These are phyloP conservation scores for Fusarium zealandicum DNA, from an alignment of 2,329 filamentous ascomycete species.

Conservation along the genomic window DNA sequence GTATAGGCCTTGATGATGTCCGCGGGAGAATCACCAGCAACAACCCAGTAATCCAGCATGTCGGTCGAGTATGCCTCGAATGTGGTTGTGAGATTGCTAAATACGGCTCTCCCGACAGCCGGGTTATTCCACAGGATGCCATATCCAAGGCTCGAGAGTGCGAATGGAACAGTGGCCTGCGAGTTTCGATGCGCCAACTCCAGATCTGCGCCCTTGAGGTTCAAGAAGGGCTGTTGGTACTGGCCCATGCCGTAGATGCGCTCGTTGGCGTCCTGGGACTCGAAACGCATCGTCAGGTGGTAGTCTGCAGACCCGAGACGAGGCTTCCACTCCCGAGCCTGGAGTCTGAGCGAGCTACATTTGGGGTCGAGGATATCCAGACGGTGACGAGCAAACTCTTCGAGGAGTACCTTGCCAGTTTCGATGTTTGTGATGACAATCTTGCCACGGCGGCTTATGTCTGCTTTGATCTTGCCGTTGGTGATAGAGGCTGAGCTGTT, in stretches of 20 bases:
- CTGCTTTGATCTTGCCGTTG: constrained; percentile 45
- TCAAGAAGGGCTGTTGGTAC: constrained; percentile 69
- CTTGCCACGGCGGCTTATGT: constrained; percentile 41
- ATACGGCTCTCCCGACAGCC: constrained; percentile 64
- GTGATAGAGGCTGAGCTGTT: constrained; percentile 30
- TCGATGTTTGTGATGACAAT: constrained; percentile 40
- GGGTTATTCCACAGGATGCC: constrained; percentile 74
- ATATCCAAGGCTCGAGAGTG: constrained; percentile 65
- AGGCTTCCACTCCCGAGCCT: constrained; percentile 65
- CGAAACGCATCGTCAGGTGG: constrained; percentile 65
- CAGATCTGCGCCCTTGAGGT: constrained; percentile 68
- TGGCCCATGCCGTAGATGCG: constrained; percentile 75
- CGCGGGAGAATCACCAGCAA: constrained; percentile 62
- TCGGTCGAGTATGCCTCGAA: constrained; percentile 68
- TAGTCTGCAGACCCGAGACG: constrained; percentile 58
- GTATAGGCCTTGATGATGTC: constrained; percentile 66
- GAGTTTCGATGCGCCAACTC: constrained; percentile 73
- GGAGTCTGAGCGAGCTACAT: constrained; percentile 62
- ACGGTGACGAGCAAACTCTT: constrained; percentile 45
- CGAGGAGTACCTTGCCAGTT: constrained; percentile 40
- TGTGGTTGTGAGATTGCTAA: constrained; percentile 66
- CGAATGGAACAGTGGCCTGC: constrained; percentile 70
- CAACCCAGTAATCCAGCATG: constrained; percentile 69
- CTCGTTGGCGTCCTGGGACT: constrained; percentile 61
- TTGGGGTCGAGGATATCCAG: constrained; percentile 61